Evolutionary conservation across 2,329 filamentous ascomycete genomes (phyloP).

Genomic region (Sporothrix protearum): DNA sequence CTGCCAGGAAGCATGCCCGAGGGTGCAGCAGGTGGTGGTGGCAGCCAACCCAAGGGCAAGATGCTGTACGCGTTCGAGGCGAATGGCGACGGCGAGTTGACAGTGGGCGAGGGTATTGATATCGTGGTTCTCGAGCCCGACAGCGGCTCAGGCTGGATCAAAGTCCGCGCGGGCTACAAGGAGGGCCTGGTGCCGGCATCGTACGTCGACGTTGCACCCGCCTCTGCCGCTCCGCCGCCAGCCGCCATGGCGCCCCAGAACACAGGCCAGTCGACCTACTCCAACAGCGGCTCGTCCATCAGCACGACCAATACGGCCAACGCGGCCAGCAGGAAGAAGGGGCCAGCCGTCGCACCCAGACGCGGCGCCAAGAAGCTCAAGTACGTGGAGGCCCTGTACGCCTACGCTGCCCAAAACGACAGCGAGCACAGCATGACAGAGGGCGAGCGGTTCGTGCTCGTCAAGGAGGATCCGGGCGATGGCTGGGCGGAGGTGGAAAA

Average conservation of each 20-base stretch:
- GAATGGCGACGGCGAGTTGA: slow-evolving; percentile 75
- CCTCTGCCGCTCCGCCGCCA: slow-evolving; percentile 35
- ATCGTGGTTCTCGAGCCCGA: slow-evolving; percentile 79
- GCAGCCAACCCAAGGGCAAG: slow-evolving; percentile 65
- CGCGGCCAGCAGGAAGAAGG: slow-evolving; percentile 68
- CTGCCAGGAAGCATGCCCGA: slow-evolving; percentile 53
- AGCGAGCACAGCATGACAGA: slow-evolving; percentile 86
- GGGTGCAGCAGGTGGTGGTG: slow-evolving; percentile 34
- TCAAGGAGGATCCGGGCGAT: slow-evolving; percentile 84
- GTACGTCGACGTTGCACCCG: slow-evolving; percentile 69
- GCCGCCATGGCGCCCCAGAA: slow-evolving; percentile 45
- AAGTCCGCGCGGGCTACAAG: slow-evolving; percentile 68
- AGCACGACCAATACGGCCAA: slow-evolving; percentile 33
- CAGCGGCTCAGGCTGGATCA: slow-evolving; percentile 88
- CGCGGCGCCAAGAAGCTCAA: slow-evolving; percentile 89
- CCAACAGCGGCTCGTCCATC: slow-evolving; percentile 70
- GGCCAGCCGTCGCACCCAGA: slow-evolving; percentile 84
- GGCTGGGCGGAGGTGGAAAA: slow-evolving; percentile 97
- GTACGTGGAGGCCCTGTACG: slow-evolving; percentile 90
- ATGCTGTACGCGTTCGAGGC: slow-evolving; percentile 89
- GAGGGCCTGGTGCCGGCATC: slow-evolving; percentile 84
- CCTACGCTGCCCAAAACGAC: slow-evolving; percentile 81
- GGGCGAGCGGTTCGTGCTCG: slow-evolving; percentile 86
- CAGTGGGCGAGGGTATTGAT: slow-evolving; percentile 73
- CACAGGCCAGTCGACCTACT: slow-evolving; percentile 61